Conservation (phyloP, 2,329 filamentous ascomycete genomes). For the Magnaporthales sp. region DNA sequence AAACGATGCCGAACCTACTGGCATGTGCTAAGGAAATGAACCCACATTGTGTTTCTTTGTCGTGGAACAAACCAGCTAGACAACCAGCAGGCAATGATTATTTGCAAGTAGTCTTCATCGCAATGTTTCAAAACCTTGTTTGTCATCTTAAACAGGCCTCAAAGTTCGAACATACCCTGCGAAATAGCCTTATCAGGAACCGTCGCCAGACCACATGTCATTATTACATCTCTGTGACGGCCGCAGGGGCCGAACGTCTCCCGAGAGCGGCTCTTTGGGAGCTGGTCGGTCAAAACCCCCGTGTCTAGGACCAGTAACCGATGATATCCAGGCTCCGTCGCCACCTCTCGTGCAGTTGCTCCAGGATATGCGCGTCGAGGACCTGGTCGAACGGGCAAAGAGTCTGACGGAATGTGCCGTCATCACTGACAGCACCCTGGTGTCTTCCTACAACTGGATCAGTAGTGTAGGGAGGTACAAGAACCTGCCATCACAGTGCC, state of each 20-base stretch:
- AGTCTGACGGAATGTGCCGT: slow-evolving; percentile 10
- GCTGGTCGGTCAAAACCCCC: background rate
- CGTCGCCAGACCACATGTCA: background rate
- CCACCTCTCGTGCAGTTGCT: slow-evolving; percentile 15
- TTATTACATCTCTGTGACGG: background rate
- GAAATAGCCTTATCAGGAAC: background rate
- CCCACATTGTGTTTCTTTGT: background rate
- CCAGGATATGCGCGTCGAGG: slow-evolving; percentile 6
- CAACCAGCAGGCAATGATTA: background rate
- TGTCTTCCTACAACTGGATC: slow-evolving; percentile 30
- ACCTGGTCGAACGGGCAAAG: slow-evolving; percentile 12
- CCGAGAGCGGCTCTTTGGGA: background rate
- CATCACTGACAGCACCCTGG: slow-evolving; percentile 15
- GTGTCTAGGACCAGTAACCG: background rate
- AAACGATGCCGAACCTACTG: background rate
- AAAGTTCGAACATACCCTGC: background rate
- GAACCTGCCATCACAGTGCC: slow-evolving; percentile 22
- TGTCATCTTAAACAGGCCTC: background rate
- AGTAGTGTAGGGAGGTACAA: slow-evolving; percentile 7
- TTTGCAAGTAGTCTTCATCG: background rate
- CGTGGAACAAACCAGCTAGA: too few species aligned
- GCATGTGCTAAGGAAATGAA: background rate
- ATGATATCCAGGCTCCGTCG: slow-evolving; percentile 2
- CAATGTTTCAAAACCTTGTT: background rate
- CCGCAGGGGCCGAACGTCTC: background rate